These are phyloP conservation scores for Alliaria petiolata DNA, from an alignment of 345 rosid species.

Conservation along the genomic window DNA sequence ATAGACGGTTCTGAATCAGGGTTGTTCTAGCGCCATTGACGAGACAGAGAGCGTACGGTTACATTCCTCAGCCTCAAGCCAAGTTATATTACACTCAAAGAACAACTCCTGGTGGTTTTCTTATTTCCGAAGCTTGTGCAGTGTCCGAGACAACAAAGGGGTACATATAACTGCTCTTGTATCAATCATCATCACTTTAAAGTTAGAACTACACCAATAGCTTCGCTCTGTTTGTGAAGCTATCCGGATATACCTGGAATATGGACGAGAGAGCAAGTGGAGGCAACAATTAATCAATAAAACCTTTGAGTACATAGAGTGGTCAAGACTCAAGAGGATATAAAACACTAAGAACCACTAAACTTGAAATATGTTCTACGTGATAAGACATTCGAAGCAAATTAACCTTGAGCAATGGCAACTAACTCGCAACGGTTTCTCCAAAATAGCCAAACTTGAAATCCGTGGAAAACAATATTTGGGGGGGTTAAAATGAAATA, in stretches of 20 bases:
- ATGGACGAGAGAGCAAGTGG: conserved; percentile 69
- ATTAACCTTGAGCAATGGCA: background rate
- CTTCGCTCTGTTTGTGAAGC: conserved; percentile 19
- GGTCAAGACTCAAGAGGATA: no score
- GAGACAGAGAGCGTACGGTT: conserved; percentile 43
- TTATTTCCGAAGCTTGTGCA: conserved; percentile 49
- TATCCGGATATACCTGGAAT: conserved; percentile 48
- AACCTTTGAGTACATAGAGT: background rate
- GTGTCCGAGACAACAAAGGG: conserved; percentile 51
- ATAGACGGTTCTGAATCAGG: conserved; percentile 15
- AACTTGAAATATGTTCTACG: no score
- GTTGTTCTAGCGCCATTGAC: conserved; percentile 59
- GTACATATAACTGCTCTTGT: conserved; percentile 11
- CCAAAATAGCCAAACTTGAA: background rate
- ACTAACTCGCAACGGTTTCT: background rate
- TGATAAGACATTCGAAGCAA: no score
- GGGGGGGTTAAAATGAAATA: background rate
- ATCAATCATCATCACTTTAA: background rate
- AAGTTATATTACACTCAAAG: conserved; percentile 64
- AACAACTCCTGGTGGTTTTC: conserved; percentile 53
- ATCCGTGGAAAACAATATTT: background rate
- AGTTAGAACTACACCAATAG: background rate
- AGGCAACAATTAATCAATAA: conserved; percentile 31
- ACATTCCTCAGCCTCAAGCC: conserved; percentile 63
- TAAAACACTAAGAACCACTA: background rate